Conservation (phyloP, 2,329 filamentous ascomycete species). For the Aspergillus ochraceus region DNA sequence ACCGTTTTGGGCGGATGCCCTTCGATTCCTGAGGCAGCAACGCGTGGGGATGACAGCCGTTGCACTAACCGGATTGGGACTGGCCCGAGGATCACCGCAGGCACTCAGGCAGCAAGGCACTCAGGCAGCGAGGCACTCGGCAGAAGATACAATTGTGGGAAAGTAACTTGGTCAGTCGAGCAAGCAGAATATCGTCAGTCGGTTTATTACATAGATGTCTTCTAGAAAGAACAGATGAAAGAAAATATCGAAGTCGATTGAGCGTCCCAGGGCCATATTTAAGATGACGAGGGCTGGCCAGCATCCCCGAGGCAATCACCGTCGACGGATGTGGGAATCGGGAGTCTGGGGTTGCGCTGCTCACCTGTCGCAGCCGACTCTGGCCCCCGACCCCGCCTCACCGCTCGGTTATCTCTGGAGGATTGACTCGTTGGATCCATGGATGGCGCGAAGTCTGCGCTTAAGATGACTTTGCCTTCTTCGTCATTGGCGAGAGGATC, state of each 20-base stretch:
- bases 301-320: slow-evolving; percentile 25
- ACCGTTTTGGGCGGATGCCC: not conserved
- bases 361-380: slow-evolving; percentile 17
- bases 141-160: too few species aligned
- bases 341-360: slow-evolving; percentile 20
- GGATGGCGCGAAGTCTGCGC: not conserved
- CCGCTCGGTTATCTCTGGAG: slow-evolving; percentile 12
- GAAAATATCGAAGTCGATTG: not conserved
- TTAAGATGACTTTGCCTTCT: not conserved
- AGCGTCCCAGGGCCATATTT: slow-evolving; percentile 12
- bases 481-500: not conserved
- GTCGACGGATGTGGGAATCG: slow-evolving; percentile 21
- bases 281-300: not conserved
- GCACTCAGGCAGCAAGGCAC: not conserved
- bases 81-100: not conserved
- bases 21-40: not conserved
- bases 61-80: slow-evolving; percentile 8
- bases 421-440: not conserved
- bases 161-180: too few species aligned
- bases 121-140: too few species aligned
- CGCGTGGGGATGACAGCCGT: slow-evolving; percentile 1
- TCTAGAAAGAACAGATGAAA: not conserved
- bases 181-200: too few species aligned
- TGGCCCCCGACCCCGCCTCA: slow-evolving; percentile 12
- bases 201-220: not conserved